Conservation (phyloP, 2,329 filamentous ascomycete genomes). For the Talaromyces piceae region DNA sequence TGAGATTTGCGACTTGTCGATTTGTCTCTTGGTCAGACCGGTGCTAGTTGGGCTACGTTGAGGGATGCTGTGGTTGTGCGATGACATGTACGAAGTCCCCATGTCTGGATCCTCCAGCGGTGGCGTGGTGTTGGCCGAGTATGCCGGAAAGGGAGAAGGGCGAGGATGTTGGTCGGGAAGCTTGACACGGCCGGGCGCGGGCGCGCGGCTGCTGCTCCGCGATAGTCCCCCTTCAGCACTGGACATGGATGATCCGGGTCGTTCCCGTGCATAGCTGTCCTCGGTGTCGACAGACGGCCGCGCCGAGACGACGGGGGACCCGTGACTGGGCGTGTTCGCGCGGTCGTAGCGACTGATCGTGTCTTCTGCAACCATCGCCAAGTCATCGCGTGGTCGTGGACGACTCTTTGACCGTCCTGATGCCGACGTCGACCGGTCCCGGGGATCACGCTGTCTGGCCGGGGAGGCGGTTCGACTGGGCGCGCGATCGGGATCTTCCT, state of each 20-base stretch:
- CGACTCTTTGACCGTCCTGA: constrained; percentile 50
- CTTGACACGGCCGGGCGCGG: constrained; percentile 29
- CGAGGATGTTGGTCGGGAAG: constrained; percentile 30
- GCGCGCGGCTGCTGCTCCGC: constrained; percentile 30
- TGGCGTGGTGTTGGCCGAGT: constrained; percentile 48
- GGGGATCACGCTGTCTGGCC: constrained; percentile 31
- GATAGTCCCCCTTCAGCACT: constrained; percentile 33
- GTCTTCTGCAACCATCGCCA: constrained; percentile 45
- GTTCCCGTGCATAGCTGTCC: constrained; percentile 24
- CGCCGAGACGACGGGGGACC: constrained; percentile 21
- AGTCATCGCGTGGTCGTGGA: constrained; percentile 45
- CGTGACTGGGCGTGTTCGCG: constrained; percentile 18
- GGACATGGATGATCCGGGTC: constrained; percentile 32
- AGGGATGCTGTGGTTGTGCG: constrained; percentile 13
- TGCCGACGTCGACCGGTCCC: constrained; percentile 50
- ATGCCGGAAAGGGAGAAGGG: constrained; percentile 38
- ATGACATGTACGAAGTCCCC: constrained; percentile 18
- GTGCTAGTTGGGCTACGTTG: constrained; percentile 24
- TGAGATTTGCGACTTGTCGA: constrained; percentile 56
- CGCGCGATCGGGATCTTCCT: constrained; percentile 30
- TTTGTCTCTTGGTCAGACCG: constrained; percentile 46
- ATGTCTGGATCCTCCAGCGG: constrained; percentile 40
- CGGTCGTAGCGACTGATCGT: constrained; percentile 24
- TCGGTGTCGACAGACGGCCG: constrained; percentile 30
- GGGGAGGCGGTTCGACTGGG: constrained; percentile 30